These are phyloP conservation scores for Candida chauliodis DNA, from an alignment of 805 yeast genomes.

Conservation along the genomic window DNA sequence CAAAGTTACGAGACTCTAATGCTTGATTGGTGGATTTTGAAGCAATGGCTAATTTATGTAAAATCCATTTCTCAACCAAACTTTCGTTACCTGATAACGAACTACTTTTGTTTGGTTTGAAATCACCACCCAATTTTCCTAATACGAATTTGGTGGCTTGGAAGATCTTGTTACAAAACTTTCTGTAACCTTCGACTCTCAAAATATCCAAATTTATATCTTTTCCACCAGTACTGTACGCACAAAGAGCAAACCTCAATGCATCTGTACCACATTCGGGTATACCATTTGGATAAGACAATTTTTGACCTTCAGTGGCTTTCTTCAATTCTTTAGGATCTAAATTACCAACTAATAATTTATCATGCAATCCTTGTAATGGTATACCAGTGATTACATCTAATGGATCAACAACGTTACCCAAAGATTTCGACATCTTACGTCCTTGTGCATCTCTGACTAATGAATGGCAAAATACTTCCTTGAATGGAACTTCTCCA, in stretches of 20 bases:
- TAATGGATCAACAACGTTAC: conserved; percentile 93
- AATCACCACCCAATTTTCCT: conserved; percentile 87
- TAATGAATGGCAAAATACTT: conserved; percentile 96
- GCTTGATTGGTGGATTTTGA: conserved; percentile 60
- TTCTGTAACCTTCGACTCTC: conserved; percentile 98
- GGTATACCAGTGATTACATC: conserved; percentile 91
- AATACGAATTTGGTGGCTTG: conserved; percentile 97
- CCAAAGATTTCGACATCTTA: conserved; percentile 96
- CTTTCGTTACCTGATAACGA: conserved; percentile 75
- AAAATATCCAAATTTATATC: conserved; percentile 94
- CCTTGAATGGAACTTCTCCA: conserved; percentile 88
- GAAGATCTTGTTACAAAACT: conserved; percentile 98
- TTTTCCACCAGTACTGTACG: conserved; percentile 97
- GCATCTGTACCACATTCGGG: conserved; percentile 99
- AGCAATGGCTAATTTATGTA: conserved; percentile 76
- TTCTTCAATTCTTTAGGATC: conserved; percentile 84
- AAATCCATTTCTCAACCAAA: conserved; percentile 94
- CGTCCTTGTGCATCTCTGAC: conserved; percentile 99
- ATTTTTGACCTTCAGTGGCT: conserved; percentile 83
- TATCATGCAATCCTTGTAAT: conserved; percentile 72
- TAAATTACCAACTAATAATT: conserved; percentile 76
- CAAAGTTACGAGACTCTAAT: conserved; percentile 83
- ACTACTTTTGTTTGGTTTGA: conserved; percentile 68
- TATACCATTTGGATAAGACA: conserved; percentile 92
- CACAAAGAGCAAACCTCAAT: conserved; percentile 94